phyloP scores from a whole-genome alignment of 192 early-diverging fungal species.

The Entomortierella lignicola region DNA sequence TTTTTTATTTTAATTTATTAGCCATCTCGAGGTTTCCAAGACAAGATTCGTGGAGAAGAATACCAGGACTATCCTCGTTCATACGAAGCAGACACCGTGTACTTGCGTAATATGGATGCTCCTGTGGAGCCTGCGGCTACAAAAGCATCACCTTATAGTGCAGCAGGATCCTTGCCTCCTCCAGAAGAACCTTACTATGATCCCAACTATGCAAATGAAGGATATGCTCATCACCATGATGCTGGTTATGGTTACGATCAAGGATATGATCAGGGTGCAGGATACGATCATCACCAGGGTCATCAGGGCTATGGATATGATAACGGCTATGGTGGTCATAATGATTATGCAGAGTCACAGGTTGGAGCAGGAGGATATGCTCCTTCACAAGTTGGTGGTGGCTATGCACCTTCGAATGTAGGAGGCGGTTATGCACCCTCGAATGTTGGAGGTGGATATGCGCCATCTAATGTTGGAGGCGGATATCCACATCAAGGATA shows the following conservation, averaged over 20 bases:
- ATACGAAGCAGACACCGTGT: slow-evolving; percentile 56
- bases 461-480: slow-evolving; percentile 35
- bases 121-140: slow-evolving; percentile 38
- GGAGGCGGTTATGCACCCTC: slow-evolving; percentile 35
- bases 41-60: slow-evolving; percentile 56
- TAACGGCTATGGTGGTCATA: slow-evolving; percentile 9
- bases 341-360: slow-evolving; percentile 40
- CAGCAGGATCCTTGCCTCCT: slow-evolving; percentile 10
- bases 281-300: slow-evolving; percentile 22
- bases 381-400: slow-evolving; percentile 31
- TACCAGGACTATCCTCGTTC: slow-evolving; percentile 46
- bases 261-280: slow-evolving; percentile 13
- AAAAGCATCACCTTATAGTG: slow-evolving; percentile 42
- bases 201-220: slow-evolving; percentile 19
- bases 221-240: slow-evolving; percentile 6
- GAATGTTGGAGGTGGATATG: slow-evolving; percentile 45
- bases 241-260: slow-evolving; percentile 6
- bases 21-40: slow-evolving; percentile 58
- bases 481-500: slow-evolving; percentile 48
- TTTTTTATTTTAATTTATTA: slow-evolving; percentile 17
- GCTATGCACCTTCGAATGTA: slow-evolving; percentile 31
- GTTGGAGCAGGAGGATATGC: slow-evolving; percentile 32
- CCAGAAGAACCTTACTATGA: slow-evolving; percentile 51
- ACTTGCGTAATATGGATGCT: slow-evolving; percentile 54
- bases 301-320: slow-evolving; percentile 38